Evolutionary conservation across 352 stramenopile genomes (phyloP).

Genomic region (Pythium vanterpoolii): DNA sequence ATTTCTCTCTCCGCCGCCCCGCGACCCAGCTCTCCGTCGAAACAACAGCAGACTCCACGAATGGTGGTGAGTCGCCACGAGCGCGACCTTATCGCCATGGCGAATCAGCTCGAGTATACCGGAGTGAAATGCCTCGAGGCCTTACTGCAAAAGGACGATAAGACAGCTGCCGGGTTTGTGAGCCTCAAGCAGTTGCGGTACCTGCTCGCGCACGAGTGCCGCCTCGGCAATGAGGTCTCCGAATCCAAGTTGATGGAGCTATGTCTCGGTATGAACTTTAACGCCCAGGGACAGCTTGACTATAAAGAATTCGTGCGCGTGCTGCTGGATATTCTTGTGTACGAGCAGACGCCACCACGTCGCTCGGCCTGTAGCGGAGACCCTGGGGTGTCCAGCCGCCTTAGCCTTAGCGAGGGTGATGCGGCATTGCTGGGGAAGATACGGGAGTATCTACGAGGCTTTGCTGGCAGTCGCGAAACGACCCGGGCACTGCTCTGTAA

Average conservation of each 20-base stretch:
- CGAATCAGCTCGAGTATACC: conserved; percentile 41
- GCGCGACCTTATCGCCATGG: conserved; percentile 43
- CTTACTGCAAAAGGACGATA: conserved; percentile 28
- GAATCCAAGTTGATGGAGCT: conserved; percentile 47
- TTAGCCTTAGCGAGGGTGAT: background rate
- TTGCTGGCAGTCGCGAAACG: conserved; percentile 20
- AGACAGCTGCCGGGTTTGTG: conserved; percentile 35
- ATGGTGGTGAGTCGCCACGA: conserved; percentile 37
- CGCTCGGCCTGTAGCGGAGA: conserved; percentile 18
- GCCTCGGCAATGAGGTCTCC: conserved; percentile 29
- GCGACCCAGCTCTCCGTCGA: background rate
- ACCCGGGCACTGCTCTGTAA: conserved; percentile 26
- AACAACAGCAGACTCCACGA: background rate
- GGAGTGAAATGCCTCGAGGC: conserved; percentile 48
- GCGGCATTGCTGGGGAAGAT: background rate
- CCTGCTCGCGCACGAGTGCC: conserved; percentile 31
- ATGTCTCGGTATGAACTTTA: conserved; percentile 64
- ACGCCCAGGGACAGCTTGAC: conserved; percentile 44
- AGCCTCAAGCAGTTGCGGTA: conserved; percentile 48
- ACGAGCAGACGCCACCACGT: conserved; percentile 28
- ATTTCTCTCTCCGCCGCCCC: background rate
- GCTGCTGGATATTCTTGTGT: conserved; percentile 56
- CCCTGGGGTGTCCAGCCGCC: background rate
- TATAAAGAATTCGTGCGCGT: conserved; percentile 48
- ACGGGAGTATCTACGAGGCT: conserved; percentile 42